Conservation (phyloP, 78 protist species). For the Guillardia theta region DNA sequence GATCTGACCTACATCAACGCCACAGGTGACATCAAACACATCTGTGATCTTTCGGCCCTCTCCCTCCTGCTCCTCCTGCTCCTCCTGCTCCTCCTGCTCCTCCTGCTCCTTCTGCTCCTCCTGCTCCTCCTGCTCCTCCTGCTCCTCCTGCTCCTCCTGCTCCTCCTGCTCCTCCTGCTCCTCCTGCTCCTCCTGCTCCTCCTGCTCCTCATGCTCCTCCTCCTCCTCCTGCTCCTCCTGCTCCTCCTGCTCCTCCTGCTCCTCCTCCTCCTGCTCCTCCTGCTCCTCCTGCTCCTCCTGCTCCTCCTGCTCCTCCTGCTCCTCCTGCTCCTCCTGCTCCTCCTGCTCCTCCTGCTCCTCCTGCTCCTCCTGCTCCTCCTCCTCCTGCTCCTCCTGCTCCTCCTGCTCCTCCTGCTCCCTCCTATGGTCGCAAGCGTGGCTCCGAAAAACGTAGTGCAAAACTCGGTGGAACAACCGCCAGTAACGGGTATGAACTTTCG, state of each 20-base stretch:
- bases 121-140: neutral
- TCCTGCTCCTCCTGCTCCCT: neutral
- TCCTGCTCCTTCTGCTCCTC: no score
- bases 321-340: neutral
- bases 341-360: neutral
- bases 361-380: neutral
- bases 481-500: no score
- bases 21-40: no score
- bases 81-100: no score
- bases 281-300: neutral
- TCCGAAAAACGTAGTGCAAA: no score
- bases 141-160: neutral
- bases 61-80: no score
- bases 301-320: neutral
- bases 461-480: no score
- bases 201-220: no score
- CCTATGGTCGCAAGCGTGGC: no score
- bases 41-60: no score
- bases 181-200: no score
- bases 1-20: no score
- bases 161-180: slow-evolving; percentile 1
- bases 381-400: neutral
- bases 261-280: neutral
- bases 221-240: neutral
- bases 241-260: neutral